These are phyloP conservation scores for Cladobotryum protrusum DNA, from an alignment of 2,329 filamentous ascomycete genomes.

Conservation along the genomic window DNA sequence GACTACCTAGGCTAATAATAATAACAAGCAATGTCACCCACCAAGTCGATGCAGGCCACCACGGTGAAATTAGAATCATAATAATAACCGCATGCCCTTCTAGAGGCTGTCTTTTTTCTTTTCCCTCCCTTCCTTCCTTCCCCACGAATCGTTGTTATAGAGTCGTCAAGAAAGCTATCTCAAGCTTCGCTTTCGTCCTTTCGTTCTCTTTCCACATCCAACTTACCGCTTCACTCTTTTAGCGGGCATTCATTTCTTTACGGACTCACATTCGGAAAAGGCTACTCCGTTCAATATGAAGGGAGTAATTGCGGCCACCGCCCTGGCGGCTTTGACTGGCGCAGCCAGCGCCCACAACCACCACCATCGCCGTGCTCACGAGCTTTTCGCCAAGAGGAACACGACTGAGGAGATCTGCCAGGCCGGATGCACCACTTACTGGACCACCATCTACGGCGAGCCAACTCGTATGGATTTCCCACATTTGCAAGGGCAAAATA, in stretches of 20 bases:
- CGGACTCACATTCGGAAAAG: conserved; percentile 1
- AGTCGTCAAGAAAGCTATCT: conserved; percentile 45
- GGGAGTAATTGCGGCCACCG: conserved; percentile 60
- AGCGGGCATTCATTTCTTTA: conserved; percentile 68
- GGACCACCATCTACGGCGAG: conserved; percentile 62
- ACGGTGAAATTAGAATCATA: conserved; percentile 13
- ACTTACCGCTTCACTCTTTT: conserved; percentile 78
- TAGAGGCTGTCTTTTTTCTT: conserved; percentile 30
- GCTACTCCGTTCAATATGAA: conserved; percentile 57
- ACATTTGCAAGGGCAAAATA: background rate
- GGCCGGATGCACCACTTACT: conserved; percentile 65
- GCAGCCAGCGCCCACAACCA: conserved; percentile 54
- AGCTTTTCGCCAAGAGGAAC: conserved; percentile 50
- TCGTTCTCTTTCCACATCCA: conserved; percentile 37
- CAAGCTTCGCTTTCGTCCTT: conserved; percentile 43
- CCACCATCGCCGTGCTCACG: conserved; percentile 59
- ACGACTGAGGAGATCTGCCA: conserved; percentile 44
- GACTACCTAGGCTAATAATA: conserved; percentile 7
- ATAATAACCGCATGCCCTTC: conserved; percentile 39
- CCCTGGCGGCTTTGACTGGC: conserved; percentile 53
- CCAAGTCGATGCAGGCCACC: conserved; percentile 4
- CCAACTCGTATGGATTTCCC: conserved; percentile 48
- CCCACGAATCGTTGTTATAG: conserved; percentile 42
- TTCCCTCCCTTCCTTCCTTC: conserved; percentile 29
- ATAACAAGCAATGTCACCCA: conserved; percentile 9